Base-by-base conservation (phyloP, 2,329 filamentous ascomycete genomes). In the Fusarium virguliforme region DNA sequence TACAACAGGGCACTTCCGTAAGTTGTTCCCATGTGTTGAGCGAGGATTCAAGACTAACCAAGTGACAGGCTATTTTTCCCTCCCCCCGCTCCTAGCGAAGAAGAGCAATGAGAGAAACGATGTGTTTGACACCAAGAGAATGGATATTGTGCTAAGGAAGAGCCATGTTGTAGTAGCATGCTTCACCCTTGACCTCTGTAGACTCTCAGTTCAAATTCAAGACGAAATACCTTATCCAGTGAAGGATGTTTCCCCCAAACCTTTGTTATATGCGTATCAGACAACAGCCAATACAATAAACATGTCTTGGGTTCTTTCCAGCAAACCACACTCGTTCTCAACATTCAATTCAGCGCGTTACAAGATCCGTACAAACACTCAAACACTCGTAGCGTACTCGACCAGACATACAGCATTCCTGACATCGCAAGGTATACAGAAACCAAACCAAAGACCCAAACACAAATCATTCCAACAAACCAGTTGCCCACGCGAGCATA, bases 1-100 rank as follows among this genome's bases (percentile, higher is more conserved):
- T 98, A 98, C 79, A 85, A 90, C 57, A 74, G 87, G 26, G 82
- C 85, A 37, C 81, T 97, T 10, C 93, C 95, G 94, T 97, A 81
- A 74, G 80, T 77, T n/a, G 4, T 9, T 22, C 34, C 18, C n/a
- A 8, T 22, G 13, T 13, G 37, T 24, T 38, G n/a, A 40, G 18
- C 18, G 15, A 8, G 9, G 8, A 8, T 10, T 34, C 22, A 54
- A 40, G 6, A 48, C 55, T 58, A 30, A 72, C 38, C 4, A 26
- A 9, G 13, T 12, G 8, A 40, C 26, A 79, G 77, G 13, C 70
- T 65, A 32, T 69, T 72, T 28, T 79, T 79, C 7, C 78, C 78
- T n/a, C 65, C 73, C 8, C 55, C 53, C 8, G 34, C 34, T 18
- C 18, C 18, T 35, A 15, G 32, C 8, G 30, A 26, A 3, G 26